Evolutionary conservation across 2,329 filamentous ascomycete genomes (phyloP).

Genomic region (Curvularia verruculosa): DNA sequence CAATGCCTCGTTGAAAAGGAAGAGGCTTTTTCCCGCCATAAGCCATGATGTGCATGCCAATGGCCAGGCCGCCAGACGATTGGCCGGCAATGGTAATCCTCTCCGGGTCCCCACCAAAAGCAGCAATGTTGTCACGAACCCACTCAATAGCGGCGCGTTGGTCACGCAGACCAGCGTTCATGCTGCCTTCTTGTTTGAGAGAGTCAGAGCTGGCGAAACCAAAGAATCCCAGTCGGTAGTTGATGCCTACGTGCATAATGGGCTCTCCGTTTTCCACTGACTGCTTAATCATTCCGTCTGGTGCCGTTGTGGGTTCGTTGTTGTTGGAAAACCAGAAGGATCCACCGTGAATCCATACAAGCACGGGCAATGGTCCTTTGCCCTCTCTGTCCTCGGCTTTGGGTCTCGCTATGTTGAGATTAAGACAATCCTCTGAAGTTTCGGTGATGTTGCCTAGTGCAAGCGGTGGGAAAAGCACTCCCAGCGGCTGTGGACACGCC

Average conservation of each 20-base stretch:
- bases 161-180: constrained; percentile 49
- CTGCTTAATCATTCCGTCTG: constrained; percentile 56
- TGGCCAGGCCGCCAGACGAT: constrained; percentile 44
- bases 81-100: constrained; percentile 51
- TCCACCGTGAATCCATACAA: constrained; percentile 64
- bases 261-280: constrained; percentile 53
- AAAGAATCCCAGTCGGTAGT: constrained; percentile 49
- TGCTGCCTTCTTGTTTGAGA: constrained; percentile 40
- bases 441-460: constrained; percentile 46
- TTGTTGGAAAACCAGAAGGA: constrained; percentile 49
- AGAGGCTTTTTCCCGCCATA: constrained; percentile 39
- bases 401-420: constrained; percentile 65
- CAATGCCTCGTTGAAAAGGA: constrained; percentile 45
- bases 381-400: constrained; percentile 40
- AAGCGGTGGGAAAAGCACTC: constrained; percentile 35
- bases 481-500: constrained; percentile 54
- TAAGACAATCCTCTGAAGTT: constrained; percentile 63
- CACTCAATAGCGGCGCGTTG: constrained; percentile 50
- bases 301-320: constrained; percentile 47
- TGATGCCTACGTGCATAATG: constrained; percentile 47
- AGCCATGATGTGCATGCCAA: constrained; percentile 44
- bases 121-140: constrained; percentile 47
- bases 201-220: constrained; percentile 47
- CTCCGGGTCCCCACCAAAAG: constrained; percentile 44
- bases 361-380: constrained; percentile 57